Evolutionary conservation across 1,139 yeast species (phyloP).

Genomic region (Arxiozyma telluris): DNA sequence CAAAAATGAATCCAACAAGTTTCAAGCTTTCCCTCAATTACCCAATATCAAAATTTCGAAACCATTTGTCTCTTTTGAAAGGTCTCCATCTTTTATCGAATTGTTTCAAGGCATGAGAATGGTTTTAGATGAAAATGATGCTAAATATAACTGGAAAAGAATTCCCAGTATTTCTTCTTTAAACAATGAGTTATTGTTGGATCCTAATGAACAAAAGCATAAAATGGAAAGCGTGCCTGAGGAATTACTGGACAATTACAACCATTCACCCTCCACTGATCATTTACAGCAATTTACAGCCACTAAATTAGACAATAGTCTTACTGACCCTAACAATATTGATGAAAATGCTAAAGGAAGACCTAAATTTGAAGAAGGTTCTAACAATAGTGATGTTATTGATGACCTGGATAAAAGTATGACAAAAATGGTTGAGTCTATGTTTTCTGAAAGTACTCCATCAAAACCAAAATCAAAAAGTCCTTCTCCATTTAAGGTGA

Average conservation of each 20-base stretch:
- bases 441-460: constrained; percentile 1
- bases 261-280: neutral
- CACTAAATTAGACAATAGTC: neutral
- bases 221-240: constrained; percentile 1
- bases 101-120: constrained; percentile 26
- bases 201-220: neutral
- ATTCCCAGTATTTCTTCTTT: constrained; percentile 20
- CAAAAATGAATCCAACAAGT: constrained; percentile 2
- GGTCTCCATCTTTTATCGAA: constrained; percentile 26
- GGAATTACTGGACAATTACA: neutral
- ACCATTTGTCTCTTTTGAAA: constrained; percentile 11
- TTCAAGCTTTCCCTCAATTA: constrained; percentile 11
- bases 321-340: neutral
- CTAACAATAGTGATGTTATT: neutral
- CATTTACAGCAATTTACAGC: neutral
- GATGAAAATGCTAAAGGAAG: neutral
- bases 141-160: constrained; percentile 26
- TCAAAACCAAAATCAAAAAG: neutral
- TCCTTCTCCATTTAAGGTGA: constrained; percentile 4
- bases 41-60: constrained; percentile 6
- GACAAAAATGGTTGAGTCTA: constrained; percentile 2
- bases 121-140: constrained; percentile 27
- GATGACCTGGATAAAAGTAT: neutral
- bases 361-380: neutral
- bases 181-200: constrained; percentile 7